Evolutionary conservation across 345 rosid genomes (phyloP).

Genomic region (Lepidium didymum): DNA sequence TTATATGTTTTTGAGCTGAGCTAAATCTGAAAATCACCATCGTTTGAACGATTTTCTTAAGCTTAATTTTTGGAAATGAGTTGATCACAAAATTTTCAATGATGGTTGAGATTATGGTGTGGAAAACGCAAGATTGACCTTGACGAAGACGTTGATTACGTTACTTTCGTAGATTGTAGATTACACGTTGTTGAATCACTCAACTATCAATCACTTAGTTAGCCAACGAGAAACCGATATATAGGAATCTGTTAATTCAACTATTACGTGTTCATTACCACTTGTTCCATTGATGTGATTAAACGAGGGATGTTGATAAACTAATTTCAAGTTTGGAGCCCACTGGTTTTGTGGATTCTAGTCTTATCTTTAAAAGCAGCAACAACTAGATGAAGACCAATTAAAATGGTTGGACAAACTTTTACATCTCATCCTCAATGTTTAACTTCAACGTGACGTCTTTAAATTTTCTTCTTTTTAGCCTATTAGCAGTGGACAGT

Average conservation of each 20-base stretch:
- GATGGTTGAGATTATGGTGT: no score
- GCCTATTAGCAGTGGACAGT: no score
- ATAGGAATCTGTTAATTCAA: background rate
- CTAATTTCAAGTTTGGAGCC: background rate
- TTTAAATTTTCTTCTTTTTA: conserved; percentile 27
- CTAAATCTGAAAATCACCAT: no score
- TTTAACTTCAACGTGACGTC: conserved; percentile 18
- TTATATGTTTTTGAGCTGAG: no score
- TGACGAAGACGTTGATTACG: no score
- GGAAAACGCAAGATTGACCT: no score
- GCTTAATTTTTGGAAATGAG: no score
- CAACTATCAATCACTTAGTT: background rate
- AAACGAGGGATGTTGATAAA: background rate
- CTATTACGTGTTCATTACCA: background rate
- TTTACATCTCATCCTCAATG: conserved; percentile 1
- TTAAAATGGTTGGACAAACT: conserved; percentile 10
- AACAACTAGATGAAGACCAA: conserved; percentile 16
- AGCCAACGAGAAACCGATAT: background rate
- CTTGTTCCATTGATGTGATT: conserved; percentile 8
- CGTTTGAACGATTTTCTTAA: no score
- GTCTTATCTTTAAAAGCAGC: conserved; percentile 18
- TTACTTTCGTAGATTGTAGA: no score
- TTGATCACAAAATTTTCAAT: no score
- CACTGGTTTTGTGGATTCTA: conserved; percentile 1
- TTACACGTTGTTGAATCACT: background rate